Percentiles rank a stretch among this genome's conserved stretches.
Conservation (phyloP, 495 filamentous ascomycete species). For the Glarea lozoyensis region DNA sequence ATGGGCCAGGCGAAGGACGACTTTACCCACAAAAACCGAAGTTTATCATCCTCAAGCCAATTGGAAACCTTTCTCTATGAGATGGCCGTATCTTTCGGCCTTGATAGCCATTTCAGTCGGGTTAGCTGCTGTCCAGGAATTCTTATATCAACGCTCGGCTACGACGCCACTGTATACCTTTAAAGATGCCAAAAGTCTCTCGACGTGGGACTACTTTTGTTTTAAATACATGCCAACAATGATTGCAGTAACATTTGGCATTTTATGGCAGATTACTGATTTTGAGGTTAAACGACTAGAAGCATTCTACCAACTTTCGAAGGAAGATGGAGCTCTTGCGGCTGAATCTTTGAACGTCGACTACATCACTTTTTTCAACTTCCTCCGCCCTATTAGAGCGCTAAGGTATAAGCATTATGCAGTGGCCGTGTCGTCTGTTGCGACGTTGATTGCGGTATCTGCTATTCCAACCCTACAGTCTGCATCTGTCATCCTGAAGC, state of each 20-base stretch:
- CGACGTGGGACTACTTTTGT: conserved; percentile 46
- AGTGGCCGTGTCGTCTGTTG: conserved; percentile 52
- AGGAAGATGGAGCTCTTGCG: conserved; percentile 51
- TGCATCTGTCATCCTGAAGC: conserved; percentile 44
- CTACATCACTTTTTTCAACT: conserved; percentile 56
- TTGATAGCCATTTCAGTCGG: conserved; percentile 48
- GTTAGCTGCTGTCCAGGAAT: conserved; percentile 48
- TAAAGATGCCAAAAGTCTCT: conserved; percentile 39
- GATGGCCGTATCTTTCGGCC: conserved; percentile 48
- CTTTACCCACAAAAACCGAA: conserved; percentile 21
- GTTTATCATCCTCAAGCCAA: conserved; percentile 52
- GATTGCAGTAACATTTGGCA: conserved; percentile 59
- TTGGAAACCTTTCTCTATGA: conserved; percentile 68
- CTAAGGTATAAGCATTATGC: conserved; percentile 53
- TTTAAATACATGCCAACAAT: conserved; percentile 68
- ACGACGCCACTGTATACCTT: conserved; percentile 39
- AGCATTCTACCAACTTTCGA: conserved; percentile 65
- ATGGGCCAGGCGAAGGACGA: neutral
- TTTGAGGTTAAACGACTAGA: conserved; percentile 68
- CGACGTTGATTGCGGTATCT: conserved; percentile 53
- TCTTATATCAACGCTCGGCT: conserved; percentile 48
- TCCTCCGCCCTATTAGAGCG: conserved; percentile 53
- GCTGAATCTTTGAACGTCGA: conserved; percentile 63
- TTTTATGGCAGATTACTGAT: conserved; percentile 67
- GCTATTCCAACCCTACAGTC: conserved; percentile 54